Conservation (phyloP, 1,284 basidiomycete species). For the Fomitopsis pinicola region DNA sequence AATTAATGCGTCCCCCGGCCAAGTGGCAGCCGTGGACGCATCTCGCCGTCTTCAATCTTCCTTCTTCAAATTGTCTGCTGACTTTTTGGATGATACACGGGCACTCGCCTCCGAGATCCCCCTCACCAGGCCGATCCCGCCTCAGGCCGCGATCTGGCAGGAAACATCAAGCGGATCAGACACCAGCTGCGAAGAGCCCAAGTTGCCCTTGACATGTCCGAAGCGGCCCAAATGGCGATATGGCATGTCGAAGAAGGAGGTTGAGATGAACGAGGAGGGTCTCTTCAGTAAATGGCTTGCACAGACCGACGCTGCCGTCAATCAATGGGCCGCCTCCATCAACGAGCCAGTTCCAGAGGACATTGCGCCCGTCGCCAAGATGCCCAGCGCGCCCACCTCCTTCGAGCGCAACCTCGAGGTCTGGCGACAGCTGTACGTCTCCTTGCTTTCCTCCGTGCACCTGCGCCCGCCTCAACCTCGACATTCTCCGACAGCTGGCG, state of each 20-base stretch:
- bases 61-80: slow-evolving; percentile 61
- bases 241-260: slow-evolving; percentile 79
- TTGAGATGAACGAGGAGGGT: slow-evolving; percentile 84
- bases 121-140: slow-evolving; percentile 58
- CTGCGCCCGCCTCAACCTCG: slow-evolving; percentile 2
- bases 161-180: slow-evolving; percentile 8
- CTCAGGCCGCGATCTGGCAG: slow-evolving; percentile 39
- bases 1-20: slow-evolving; percentile 5
- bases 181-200: slow-evolving; percentile 33
- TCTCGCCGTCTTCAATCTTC: slow-evolving; percentile 63
- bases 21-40: slow-evolving; percentile 31
- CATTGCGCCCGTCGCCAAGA: slow-evolving; percentile 24
- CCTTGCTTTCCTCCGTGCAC: background rate
- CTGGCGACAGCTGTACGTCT: slow-evolving; percentile 81
- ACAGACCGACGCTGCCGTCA: slow-evolving; percentile 52
- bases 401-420: slow-evolving; percentile 91
- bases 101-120: slow-evolving; percentile 49
- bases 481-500: slow-evolving; percentile 63
- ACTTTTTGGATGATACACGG: slow-evolving; percentile 63
- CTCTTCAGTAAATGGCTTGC: slow-evolving; percentile 73
- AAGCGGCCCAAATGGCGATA: slow-evolving; percentile 79
- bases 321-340: slow-evolving; percentile 42
- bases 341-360: slow-evolving; percentile 12
- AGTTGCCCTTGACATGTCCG: slow-evolving; percentile 46
- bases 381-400: slow-evolving; percentile 67